Evolutionary conservation across 345 rosid species (phyloP), one percentile per base, ranked within the genome.

Genomic region (Bruguiera sexangula): DNA sequence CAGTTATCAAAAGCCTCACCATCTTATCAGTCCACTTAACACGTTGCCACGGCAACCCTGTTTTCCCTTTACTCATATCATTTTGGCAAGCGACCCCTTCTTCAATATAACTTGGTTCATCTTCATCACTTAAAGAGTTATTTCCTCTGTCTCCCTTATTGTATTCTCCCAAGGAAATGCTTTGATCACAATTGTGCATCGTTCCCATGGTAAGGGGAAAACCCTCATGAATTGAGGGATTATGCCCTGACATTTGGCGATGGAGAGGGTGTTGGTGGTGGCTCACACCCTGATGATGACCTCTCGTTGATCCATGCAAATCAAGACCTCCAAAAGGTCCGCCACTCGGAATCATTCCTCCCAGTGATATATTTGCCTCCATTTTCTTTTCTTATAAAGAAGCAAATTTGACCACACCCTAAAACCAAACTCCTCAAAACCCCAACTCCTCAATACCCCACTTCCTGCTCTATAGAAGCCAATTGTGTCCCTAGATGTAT

Each of bases 21-120:
- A 91, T 94, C 81, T 85, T 88, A 82, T 89, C 98, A 62, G 92
- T 83, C 97, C 98, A 94, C 75, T 94, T 94, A 60, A 94, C 96
- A 55, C 98, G 80, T 59, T 89, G 96, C 98, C 98, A 94, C 13
- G 88, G 91, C 21, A 87, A 85, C 27, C 85, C 95, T 69, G 89
- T 91, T 75, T 78, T 78, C 57, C 89, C 85, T 71, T 76, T 86
- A 63, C 64, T 72, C 27, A 68, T 72, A 30, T 90, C 92, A 67
- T 80, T 82, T 32, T 74, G 87, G 46, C 81, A 82, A 64, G 84
- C 94, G 59, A 64, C 82, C 63, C 96, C 88, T 39, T 91, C 97
- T 75, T 90, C 98, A 0, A 77, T 78, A 63, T 85, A 80, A 80
- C 92, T 89, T 1, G 86, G 96, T 46, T 91, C 98, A 60, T 94